These are phyloP conservation scores for Tetrapisispora iriomotensis DNA, from an alignment of 805 yeast species.

Conservation along the genomic window DNA sequence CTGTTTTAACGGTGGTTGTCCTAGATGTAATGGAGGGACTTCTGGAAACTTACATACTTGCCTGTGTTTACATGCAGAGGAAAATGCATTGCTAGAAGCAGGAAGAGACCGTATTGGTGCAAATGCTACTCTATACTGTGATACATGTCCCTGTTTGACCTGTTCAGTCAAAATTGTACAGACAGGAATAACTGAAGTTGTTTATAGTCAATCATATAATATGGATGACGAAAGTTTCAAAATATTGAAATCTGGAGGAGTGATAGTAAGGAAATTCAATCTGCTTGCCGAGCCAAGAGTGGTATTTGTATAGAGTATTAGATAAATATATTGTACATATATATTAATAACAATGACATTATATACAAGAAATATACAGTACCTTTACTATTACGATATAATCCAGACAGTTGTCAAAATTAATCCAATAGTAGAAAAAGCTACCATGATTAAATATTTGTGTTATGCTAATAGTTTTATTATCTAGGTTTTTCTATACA, in stretches of 20 bases:
- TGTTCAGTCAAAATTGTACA: constrained; percentile 94
- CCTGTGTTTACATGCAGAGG: constrained; percentile 93
- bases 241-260: constrained; percentile 67
- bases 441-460: no score
- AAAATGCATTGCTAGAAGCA: constrained; percentile 87
- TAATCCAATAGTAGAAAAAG: no score
- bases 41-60: constrained; percentile 74
- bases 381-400: not conserved
- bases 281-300: constrained; percentile 22
- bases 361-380: not conserved
- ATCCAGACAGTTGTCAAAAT: no score
- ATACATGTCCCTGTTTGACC: constrained; percentile 95
- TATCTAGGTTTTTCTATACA: constrained; percentile 35
- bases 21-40: constrained; percentile 68
- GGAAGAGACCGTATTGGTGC: constrained; percentile 76
- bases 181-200: constrained; percentile 82
- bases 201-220: constrained; percentile 82
- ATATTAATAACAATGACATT: no score
- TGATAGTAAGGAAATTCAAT: constrained; percentile 53
- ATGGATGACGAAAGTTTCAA: constrained; percentile 76
- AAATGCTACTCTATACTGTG: constrained; percentile 69
- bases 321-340: no score
- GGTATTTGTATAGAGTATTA: constrained; percentile 14
- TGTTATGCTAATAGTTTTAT: not conserved
- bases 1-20: constrained; percentile 95